Base-by-base conservation (phyloP, 345 rosid genomes). In the Pistacia vera region DNA sequence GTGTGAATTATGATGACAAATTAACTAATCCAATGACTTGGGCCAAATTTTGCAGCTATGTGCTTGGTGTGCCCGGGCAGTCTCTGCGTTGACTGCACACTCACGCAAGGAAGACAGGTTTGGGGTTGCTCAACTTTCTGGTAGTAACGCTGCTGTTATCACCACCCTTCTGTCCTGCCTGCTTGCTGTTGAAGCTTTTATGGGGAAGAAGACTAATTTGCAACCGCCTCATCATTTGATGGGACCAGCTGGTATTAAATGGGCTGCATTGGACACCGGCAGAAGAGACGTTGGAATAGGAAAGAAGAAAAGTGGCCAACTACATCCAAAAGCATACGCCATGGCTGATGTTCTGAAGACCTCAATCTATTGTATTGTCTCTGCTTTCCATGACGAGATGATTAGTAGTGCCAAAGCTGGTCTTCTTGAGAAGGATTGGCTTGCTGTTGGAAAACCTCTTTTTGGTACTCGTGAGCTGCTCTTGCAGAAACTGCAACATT, bases 41-140 rank as follows among this genome's bases (percentile, higher is more conserved):
- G 70, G n/a, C 13, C 56, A 68, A 71, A 67, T 74, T 63, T 10
- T 79, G 78, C 93, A 93, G 95, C 83, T 89, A 71, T 89, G 75
- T 78, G 91, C 94, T 2, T 96, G 99, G 99, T 90, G 90, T 79
- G 94, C 97, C 54, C 92, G 88, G 72, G 76, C 88, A 48, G 74
- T 78, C 64, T 88, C 98, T 35, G 86, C 88, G 67, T 81, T 93
- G 80, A 92, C 98, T 49, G 90, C 90, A 44, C 83, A 80, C 77
- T 96, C 99, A 8, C 95, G 70, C 75, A 78, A 81, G 52, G 97
- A 96, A 81, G 98, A 93, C 85, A 88, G 94, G 64, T 93, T 82
- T 67, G 98, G 99, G 59, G 94, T 96, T 66, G 99, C 99, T 48
- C 99, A 93, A 81, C 86, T 96, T 38, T 88, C 98, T 36, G 97